Conservation (phyloP, 169 alveolate genomes). For the Babesia bigemina region DNA sequence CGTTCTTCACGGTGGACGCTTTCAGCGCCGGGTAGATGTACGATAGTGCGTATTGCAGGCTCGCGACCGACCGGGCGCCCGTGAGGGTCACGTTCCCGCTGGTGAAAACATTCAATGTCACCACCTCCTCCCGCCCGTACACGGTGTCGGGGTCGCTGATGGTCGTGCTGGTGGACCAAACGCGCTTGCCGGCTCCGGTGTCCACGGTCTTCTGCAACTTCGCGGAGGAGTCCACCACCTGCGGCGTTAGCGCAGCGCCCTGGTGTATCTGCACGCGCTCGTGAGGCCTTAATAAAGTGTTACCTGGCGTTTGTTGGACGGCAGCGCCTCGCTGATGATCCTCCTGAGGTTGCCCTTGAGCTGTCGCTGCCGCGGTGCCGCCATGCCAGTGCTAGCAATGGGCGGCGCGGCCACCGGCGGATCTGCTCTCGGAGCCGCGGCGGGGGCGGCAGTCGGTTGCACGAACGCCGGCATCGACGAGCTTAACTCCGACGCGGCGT, state of each 20-base stretch:
- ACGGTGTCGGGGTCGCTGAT: background rate
- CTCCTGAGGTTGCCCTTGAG: conserved; percentile 25
- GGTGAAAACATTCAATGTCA: conserved; percentile 73
- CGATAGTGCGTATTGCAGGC: conserved; percentile 59
- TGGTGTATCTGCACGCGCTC: conserved; percentile 3
- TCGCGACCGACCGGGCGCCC: conserved; percentile 72
- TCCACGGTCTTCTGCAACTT: background rate
- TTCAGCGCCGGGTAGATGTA: conserved; percentile 45
- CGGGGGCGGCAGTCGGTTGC: background rate
- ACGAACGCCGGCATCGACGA: conserved; percentile 1
- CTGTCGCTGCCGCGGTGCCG: background rate
- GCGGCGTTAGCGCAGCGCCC: conserved; percentile 4
- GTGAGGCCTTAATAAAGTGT: background rate
- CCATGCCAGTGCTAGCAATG: background rate
- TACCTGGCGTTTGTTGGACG: conserved; percentile 50
- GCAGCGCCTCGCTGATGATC: conserved; percentile 33
- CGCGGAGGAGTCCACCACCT: background rate
- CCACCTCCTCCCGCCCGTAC: conserved; percentile 66
- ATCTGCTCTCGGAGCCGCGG: background rate
- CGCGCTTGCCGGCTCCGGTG: conserved; percentile 5
- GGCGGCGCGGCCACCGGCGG: background rate
- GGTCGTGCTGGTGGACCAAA: background rate
- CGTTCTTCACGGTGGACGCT: conserved; percentile 11
- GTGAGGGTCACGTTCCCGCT: conserved; percentile 79
- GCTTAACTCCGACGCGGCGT: background rate